Conservation (phyloP, 352 stramenopile genomes). For the Phytophthora hibernalis region DNA sequence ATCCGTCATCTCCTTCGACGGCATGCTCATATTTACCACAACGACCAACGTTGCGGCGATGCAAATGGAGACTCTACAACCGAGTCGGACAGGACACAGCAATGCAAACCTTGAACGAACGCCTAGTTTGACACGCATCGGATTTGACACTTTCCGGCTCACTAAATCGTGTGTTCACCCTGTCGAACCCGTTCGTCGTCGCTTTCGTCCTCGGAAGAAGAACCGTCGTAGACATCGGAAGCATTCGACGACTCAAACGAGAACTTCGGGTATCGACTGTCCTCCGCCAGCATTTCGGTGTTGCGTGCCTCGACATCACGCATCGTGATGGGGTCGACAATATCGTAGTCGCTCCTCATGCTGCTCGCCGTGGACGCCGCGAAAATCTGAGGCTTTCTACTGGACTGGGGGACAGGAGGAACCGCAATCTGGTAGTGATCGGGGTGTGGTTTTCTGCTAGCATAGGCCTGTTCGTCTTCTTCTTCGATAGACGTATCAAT, state of each 20-base stretch:
- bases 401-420: constrained; percentile 11
- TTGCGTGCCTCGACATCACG: constrained; percentile 63
- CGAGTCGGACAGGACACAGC: constrained; percentile 11
- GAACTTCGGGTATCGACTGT: constrained; percentile 67
- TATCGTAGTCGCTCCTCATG: constrained; percentile 75
- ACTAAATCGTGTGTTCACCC: constrained; percentile 44
- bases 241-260: constrained; percentile 61
- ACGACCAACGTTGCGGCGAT: constrained; percentile 22
- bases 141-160: constrained; percentile 30
- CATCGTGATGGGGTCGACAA: constrained; percentile 69
- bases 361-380: constrained; percentile 38
- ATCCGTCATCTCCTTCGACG: constrained; percentile 19
- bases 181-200: constrained; percentile 28
- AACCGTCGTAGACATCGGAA: constrained; percentile 42
- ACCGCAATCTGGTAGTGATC: constrained; percentile 7
- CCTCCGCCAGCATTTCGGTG: constrained; percentile 70
- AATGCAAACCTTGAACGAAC: constrained; percentile 28
- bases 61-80: constrained; percentile 32
- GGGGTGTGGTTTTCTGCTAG: constrained; percentile 6
- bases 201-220: constrained; percentile 37
- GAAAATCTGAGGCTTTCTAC: constrained; percentile 21
- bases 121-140: constrained; percentile 19
- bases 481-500: constrained; percentile 26
- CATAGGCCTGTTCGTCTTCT: constrained; percentile 23
- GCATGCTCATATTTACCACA: constrained; percentile 36